A percentile compares a stretch with the other conserved stretches of the same genome.
phyloP scores from a whole-genome alignment of 2,329 filamentous ascomycete genomes.

The Penicillium griseofulvum region DNA sequence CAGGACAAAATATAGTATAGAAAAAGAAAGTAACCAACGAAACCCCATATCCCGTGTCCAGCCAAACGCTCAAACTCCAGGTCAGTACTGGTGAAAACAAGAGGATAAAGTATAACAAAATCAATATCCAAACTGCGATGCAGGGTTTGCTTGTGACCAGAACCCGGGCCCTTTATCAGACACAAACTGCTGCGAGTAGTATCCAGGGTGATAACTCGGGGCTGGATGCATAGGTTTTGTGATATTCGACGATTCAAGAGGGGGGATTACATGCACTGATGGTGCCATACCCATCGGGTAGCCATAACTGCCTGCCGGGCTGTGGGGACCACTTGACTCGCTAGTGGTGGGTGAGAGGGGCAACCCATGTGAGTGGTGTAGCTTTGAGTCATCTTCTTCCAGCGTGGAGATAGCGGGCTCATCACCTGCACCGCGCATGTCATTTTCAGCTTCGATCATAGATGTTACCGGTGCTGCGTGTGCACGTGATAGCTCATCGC shows the following conservation, averaged over 20 bases:
- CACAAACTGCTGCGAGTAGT: conserved; percentile 16
- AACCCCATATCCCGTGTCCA: not conserved
- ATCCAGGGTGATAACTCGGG: conserved; percentile 14
- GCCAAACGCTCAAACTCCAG: conserved; percentile 7
- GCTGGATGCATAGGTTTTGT: conserved; percentile 13
- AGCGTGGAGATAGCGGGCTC: not conserved
- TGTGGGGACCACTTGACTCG: conserved; percentile 22
- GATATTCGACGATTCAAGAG: conserved; percentile 6
- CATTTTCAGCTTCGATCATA: not conserved
- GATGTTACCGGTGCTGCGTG: conserved; percentile 7
- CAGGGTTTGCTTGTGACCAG: conserved; percentile 14
- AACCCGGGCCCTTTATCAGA: conserved; percentile 14
- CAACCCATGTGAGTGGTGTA: conserved; percentile 1
- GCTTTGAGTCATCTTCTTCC: conserved; percentile 8
- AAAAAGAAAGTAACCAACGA: not conserved
- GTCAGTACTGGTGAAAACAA: not conserved
- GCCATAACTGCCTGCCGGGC: conserved; percentile 15
- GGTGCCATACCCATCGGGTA: conserved; percentile 10
- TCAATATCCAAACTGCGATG: conserved; percentile 20
- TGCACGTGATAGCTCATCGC: conserved; percentile 5
- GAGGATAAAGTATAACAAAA: not conserved
- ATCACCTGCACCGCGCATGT: conserved; percentile 5
- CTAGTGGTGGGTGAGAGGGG: conserved; percentile 23
- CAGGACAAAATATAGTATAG: not conserved
- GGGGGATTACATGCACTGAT: conserved; percentile 10